These are phyloP conservation scores for Fistulinella cinereoalba DNA, from an alignment of 1,284 basidiomycete genomes.

Conservation along the genomic window DNA sequence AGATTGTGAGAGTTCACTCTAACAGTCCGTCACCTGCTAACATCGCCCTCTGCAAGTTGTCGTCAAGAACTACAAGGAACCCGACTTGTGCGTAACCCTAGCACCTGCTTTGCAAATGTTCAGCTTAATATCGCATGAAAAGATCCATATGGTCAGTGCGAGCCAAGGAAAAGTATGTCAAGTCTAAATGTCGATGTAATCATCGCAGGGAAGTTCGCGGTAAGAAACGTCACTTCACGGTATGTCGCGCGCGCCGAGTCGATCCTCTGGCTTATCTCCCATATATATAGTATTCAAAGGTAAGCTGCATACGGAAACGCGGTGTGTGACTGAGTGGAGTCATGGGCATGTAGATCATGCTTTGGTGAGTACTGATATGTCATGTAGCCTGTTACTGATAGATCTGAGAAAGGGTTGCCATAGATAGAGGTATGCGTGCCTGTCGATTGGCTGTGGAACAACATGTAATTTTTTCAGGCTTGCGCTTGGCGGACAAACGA, in stretches of 20 bases:
- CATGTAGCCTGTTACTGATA: conserved; percentile 6
- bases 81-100: conserved; percentile 62
- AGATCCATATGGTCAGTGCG: conserved; percentile 70
- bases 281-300: conserved; percentile 73
- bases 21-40: conserved; percentile 4
- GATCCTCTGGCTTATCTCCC: no score
- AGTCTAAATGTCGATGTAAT: conserved; percentile 15
- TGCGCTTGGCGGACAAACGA: conserved; percentile 88
- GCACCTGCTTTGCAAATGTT: conserved; percentile 1
- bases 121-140: conserved; percentile 21
- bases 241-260: no score
- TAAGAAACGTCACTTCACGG: conserved; percentile 79
- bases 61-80: conserved; percentile 58
- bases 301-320: conserved; percentile 30
- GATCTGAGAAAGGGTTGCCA: conserved; percentile 69
- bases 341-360: conserved; percentile 63
- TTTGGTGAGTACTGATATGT: conserved; percentile 54
- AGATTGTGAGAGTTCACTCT: conserved; percentile 50
- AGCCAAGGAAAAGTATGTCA: conserved; percentile 19
- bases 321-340: conserved; percentile 4
- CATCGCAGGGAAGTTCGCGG: conserved; percentile 78
- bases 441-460: background rate
- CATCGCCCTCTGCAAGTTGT: conserved; percentile 48
- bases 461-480: conserved; percentile 41
- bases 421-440: conserved; percentile 67